Conservation (phyloP, 768 basidiomycete genomes). For the Suillus paluster region DNA sequence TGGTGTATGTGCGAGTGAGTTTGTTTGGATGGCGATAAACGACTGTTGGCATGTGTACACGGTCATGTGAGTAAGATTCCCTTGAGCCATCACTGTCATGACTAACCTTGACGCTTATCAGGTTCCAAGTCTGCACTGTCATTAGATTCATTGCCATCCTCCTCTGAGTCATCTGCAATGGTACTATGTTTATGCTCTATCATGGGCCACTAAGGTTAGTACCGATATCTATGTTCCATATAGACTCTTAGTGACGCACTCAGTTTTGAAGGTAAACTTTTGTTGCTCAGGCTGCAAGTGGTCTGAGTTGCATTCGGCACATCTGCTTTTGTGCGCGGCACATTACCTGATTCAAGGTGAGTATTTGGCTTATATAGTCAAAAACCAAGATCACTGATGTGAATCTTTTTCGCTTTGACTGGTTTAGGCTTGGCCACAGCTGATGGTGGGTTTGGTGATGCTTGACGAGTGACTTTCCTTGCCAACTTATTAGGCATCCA, state of each 20-base stretch:
- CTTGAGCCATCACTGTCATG: too few species aligned
- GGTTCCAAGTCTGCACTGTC: not conserved
- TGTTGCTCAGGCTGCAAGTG: too few species aligned
- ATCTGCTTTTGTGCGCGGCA: not conserved
- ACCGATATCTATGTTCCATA: not conserved
- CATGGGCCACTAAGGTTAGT: not conserved
- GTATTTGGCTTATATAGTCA: not conserved
- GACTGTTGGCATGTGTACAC: too few species aligned
- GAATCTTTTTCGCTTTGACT: not conserved
- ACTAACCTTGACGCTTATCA: not conserved
- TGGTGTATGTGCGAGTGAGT: not conserved
- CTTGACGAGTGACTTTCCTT: not conserved
- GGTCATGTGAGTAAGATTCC: not conserved
- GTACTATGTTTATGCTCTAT: not conserved
- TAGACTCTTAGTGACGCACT: not conserved
- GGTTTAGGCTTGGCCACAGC: too few species aligned
- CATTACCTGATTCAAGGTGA: not conserved
- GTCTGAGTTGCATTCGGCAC: not conserved
- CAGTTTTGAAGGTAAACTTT: constrained; percentile 1
- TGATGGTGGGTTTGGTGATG: not conserved
- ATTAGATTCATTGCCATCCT: too few species aligned
- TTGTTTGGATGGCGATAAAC: not conserved
- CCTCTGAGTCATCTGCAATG: too few species aligned
- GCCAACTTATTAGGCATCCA: not conserved
- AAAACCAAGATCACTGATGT: not conserved